Evolutionary conservation across 495 filamentous ascomycete genomes (phyloP).

Genomic region (Lineolata rhizophorae): DNA sequence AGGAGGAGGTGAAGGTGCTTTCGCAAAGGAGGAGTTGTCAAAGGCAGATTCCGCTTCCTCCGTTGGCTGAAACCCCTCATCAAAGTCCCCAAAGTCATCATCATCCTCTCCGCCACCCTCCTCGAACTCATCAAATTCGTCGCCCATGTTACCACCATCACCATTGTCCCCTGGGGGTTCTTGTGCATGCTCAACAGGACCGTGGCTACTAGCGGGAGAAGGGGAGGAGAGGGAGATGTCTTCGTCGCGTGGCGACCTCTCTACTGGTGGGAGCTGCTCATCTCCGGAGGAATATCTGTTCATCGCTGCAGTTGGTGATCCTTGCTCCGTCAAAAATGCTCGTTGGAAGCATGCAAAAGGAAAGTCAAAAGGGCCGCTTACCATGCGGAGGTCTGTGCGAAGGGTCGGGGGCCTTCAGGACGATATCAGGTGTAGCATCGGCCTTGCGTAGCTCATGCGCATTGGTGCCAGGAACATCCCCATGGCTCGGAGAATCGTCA

Average conservation of each 20-base stretch:
- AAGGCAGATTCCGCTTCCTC: no score
- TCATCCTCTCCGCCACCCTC: conserved; percentile 44
- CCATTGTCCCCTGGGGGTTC: conserved; percentile 19
- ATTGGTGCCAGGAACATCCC: conserved; percentile 68
- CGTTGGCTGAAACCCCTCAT: no score
- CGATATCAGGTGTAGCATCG: conserved; percentile 66
- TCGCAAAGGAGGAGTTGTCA: no score
- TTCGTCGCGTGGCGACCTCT: no score
- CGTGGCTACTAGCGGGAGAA: no score
- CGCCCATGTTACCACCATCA: conserved; percentile 40
- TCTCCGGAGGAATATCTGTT: no score
- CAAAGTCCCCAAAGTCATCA: conserved; percentile 79
- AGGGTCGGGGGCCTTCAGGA: conserved; percentile 27
- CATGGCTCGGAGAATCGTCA: conserved; percentile 45
- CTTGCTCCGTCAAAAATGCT: conserved; percentile 34
- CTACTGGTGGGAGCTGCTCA: no score
- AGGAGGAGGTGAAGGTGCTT: no score
- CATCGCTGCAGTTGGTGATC: conserved; percentile 24
- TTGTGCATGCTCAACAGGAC: no score
- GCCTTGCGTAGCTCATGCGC: conserved; percentile 52
- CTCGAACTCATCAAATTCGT: conserved; percentile 95
- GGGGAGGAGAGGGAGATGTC: no score
- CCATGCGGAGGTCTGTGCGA: no score
- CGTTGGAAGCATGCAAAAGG: conserved; percentile 19
- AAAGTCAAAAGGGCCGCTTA: conserved; percentile 18